Evolutionary conservation across 345 rosid species (phyloP), one percentile per base, ranked within the genome.

Genomic region (Hibiscus trionum): DNA sequence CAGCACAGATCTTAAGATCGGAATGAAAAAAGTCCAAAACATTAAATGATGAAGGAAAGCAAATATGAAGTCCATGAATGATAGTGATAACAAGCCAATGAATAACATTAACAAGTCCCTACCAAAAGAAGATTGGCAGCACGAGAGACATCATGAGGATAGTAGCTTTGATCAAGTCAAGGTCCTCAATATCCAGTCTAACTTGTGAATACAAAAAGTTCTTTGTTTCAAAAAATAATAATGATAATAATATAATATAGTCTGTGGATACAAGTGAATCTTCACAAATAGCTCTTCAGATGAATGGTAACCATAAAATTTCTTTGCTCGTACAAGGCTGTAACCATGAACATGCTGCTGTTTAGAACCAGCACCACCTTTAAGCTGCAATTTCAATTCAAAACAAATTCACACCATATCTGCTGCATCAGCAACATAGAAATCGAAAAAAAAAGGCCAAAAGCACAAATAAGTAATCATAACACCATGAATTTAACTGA

Each of bases 331-430:
- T 42, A 95, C 97, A 81, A 90, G 85, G 77, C 85, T 81, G 81
- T 87, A 90, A 59, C 86, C 86, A 87, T 95, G 97, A 50, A 90
- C 89, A 61, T 95, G 97, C 69, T 90, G 97, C 69, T 90, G 84
- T 80, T 88, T 90, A 3, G 85, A 86, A 76, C 88, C 86, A 73
- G 83, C 81, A 74, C 56, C 83, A 24, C 93, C 89, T 84, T 83
- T 90, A 74, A 85, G 86, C 97, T 95, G 84, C 76, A 57, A 79
- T 26, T 35, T 74, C 76, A 79, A 75, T 70, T 50, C 57, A 71
- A 77, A 76, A 44, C 8, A 31, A 39, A 57, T 73, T 74, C 44
- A 57, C 50, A 15, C 73, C 75, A 75, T 44, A 75, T 21, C 14
- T 21, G 29, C 39, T 19, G 19, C 29, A 78, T 26, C 12, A 75